Percentiles rank a stretch among this genome's conserved stretches.
Conservation (phyloP, 1,284 basidiomycete genomes). For the Moesziomyces parantarcticus region DNA sequence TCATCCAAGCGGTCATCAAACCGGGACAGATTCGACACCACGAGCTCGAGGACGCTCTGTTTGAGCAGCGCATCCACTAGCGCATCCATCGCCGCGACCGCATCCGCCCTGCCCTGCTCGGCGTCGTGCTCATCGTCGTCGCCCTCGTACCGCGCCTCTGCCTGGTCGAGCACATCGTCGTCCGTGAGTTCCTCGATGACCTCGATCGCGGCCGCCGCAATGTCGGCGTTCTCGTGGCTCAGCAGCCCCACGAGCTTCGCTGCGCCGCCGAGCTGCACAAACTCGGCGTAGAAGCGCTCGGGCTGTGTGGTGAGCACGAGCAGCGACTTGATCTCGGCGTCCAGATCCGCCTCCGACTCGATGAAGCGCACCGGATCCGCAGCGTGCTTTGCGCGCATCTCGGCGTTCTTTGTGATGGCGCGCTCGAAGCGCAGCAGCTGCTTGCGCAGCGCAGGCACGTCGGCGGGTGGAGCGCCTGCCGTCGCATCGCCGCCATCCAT, state of each 20-base stretch:
- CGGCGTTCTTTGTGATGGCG: constrained; percentile 90
- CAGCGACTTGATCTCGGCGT: constrained; percentile 80
- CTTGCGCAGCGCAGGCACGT: constrained; percentile 70
- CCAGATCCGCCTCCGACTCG: constrained; percentile 95
- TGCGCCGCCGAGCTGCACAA: constrained; percentile 80
- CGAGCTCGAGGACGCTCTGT: constrained; percentile 83
- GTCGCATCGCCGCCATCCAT: constrained; percentile 47
- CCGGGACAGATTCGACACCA: constrained; percentile 83
- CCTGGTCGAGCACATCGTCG: constrained; percentile 88
- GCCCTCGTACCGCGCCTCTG: constrained; percentile 73
- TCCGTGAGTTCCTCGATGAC: constrained; percentile 90
- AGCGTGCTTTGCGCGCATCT: constrained; percentile 77
- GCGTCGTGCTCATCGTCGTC: constrained; percentile 72
- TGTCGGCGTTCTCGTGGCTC: constrained; percentile 67
- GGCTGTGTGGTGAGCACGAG: constrained; percentile 90
- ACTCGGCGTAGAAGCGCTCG: constrained; percentile 84
- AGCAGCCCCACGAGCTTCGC: constrained; percentile 82
- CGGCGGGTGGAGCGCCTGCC: constrained; percentile 2
- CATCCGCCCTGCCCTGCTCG: constrained; percentile 1
- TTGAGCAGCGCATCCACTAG: constrained; percentile 72
- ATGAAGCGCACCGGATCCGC: constrained; percentile 80
- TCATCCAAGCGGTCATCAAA: constrained; percentile 48
- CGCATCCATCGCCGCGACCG: constrained; percentile 14
- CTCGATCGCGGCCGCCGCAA: constrained; percentile 54
- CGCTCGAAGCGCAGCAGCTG: constrained; percentile 85